phyloP scores from a whole-genome alignment of 2,329 filamentous ascomycete species.

The Cytospora mali region DNA sequence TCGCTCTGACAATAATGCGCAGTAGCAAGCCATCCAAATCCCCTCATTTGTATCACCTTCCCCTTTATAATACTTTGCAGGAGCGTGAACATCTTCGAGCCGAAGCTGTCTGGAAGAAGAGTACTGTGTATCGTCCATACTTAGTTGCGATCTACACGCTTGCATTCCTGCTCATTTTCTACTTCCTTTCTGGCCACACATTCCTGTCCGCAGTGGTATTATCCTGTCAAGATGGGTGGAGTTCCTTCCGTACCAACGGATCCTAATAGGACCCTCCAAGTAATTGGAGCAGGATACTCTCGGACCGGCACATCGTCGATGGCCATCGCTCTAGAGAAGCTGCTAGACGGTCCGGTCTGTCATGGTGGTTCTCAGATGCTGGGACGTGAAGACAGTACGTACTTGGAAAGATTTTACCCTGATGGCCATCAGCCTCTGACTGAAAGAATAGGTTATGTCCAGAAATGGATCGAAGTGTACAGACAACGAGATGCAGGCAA shows the following conservation, averaged over 20 bases:
- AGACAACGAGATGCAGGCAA: slow-evolving; percentile 31
- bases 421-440: neutral
- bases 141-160: too few species aligned
- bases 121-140: too few species aligned
- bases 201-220: too few species aligned
- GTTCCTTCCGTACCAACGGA: slow-evolving; percentile 22
- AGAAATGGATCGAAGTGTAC: slow-evolving; percentile 33
- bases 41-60: too few species aligned
- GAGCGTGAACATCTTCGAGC: too few species aligned
- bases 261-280: slow-evolving; percentile 13
- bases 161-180: too few species aligned
- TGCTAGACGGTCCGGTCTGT: slow-evolving; percentile 17
- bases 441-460: slow-evolving; percentile 33
- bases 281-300: slow-evolving; percentile 27
- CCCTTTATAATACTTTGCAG: too few species aligned
- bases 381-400: slow-evolving; percentile 4
- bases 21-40: too few species aligned
- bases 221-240: slow-evolving; percentile 23
- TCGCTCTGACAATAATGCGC: too few species aligned
- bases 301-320: slow-evolving; percentile 27
- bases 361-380: slow-evolving; percentile 25
- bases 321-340: slow-evolving; percentile 24
- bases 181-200: too few species aligned
- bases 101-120: too few species aligned
- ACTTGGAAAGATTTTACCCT: neutral